These are phyloP conservation scores for Taiozyma onychis DNA, from an alignment of 1,139 yeast species.

Conservation along the genomic window DNA sequence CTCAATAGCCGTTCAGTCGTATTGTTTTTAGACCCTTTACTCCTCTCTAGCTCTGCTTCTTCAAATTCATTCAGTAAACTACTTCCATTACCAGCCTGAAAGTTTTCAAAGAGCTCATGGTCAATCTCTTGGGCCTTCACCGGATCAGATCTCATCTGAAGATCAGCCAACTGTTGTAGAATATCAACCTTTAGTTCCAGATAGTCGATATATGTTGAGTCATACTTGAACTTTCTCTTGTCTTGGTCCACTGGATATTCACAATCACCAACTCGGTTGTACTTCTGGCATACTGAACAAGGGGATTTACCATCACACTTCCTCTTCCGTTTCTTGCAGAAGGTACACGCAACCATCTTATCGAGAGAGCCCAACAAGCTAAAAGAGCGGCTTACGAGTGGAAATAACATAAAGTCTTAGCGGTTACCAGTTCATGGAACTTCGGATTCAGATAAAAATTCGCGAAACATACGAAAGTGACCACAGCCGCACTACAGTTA, in stretches of 20 bases:
- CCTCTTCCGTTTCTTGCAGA: constrained; percentile 13
- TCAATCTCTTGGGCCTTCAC: constrained; percentile 6
- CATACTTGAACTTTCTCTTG: constrained; percentile 18
- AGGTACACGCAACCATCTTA: constrained; percentile 9
- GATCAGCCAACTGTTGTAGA: constrained; percentile 15
- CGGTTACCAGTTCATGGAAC: no score
- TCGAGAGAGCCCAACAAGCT: constrained; percentile 2
- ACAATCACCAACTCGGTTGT: constrained; percentile 14
- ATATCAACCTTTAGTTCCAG: constrained; percentile 18
- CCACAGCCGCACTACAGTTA: no score
- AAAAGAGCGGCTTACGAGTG: neutral
- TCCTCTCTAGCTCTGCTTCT: neutral
- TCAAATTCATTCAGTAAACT: neutral
- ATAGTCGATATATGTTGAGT: constrained; percentile 19
- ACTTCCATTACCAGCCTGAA: neutral
- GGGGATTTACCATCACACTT: constrained; percentile 7
- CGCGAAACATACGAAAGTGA: no score
- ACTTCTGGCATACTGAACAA: constrained; percentile 13
- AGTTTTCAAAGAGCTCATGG: constrained; percentile 1
- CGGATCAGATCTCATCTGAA: constrained; percentile 10
- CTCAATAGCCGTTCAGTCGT: constrained; percentile 6
- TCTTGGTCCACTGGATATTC: constrained; percentile 16
- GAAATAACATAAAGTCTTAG: no score
- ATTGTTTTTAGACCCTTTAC: neutral
- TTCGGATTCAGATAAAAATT: no score